These are phyloP conservation scores for Venustampulla echinocandica DNA, from an alignment of 495 filamentous ascomycete species.

Conservation along the genomic window DNA sequence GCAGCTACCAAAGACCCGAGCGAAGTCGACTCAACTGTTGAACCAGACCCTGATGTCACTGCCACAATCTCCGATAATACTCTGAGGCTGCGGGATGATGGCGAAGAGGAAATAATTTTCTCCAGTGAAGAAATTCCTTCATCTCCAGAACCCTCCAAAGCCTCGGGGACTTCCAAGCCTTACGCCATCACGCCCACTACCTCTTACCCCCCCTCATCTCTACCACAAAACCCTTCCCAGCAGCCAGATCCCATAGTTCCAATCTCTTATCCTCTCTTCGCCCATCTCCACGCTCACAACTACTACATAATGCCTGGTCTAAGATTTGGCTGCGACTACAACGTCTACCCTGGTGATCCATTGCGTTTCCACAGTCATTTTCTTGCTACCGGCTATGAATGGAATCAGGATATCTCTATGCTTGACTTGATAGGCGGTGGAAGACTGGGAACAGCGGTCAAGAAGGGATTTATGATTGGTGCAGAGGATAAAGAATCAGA, in stretches of 20 bases:
- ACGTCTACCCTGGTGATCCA: constrained; percentile 90
- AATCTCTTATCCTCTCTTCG: constrained; percentile 43
- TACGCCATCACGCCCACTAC: constrained; percentile 21
- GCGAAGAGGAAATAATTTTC: constrained; percentile 11
- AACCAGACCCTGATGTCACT: constrained; percentile 16
- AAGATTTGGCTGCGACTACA: constrained; percentile 89
- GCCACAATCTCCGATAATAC: constrained; percentile 25
- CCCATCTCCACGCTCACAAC: constrained; percentile 63
- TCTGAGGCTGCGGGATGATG: no score
- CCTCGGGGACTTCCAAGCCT: constrained; percentile 8
- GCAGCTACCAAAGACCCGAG: neutral
- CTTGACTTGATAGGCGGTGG: constrained; percentile 80
- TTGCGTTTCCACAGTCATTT: constrained; percentile 94
- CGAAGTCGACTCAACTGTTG: constrained; percentile 11
- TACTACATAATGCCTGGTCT: constrained; percentile 90
- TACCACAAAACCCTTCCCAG: constrained; percentile 17
- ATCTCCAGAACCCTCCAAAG: constrained; percentile 8
- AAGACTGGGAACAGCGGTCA: constrained; percentile 83
- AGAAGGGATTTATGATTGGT: constrained; percentile 88
- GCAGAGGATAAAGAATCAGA: constrained; percentile 35
- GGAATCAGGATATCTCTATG: constrained; percentile 79
- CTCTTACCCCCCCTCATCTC: constrained; percentile 11
- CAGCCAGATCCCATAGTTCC: constrained; percentile 28
- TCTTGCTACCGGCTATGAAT: constrained; percentile 63
- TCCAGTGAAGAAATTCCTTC: constrained; percentile 14